A percentile compares a stretch with the other conserved stretches of the same genome.
Evolutionary conservation across 257 asterid species (phyloP).

Genomic region (Rubia yunnanensis): DNA sequence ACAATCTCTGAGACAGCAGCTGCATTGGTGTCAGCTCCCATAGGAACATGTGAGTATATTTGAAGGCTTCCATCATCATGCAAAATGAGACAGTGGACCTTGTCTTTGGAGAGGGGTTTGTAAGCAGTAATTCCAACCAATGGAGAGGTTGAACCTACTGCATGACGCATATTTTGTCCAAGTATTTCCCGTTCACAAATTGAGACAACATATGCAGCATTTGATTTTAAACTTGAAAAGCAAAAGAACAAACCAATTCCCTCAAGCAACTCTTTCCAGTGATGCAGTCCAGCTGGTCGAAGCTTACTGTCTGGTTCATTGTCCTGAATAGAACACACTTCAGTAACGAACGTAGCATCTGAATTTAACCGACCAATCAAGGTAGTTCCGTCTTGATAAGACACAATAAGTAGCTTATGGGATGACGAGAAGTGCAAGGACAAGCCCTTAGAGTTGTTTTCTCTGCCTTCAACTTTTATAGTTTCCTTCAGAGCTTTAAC

Average conservation of each 20-base stretch:
- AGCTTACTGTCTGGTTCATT: slow-evolving; percentile 65
- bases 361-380: slow-evolving; percentile 76
- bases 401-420: slow-evolving; percentile 77
- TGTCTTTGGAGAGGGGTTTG: slow-evolving; percentile 94
- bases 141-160: slow-evolving; percentile 77
- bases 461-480: slow-evolving; percentile 62
- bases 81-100: slow-evolving; percentile 84
- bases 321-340: slow-evolving; percentile 64
- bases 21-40: slow-evolving; percentile 56
- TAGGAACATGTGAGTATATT: slow-evolving; percentile 74
- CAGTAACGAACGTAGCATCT: slow-evolving; percentile 66
- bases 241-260: slow-evolving; percentile 79
- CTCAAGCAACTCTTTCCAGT: slow-evolving; percentile 73
- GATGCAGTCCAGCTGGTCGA: slow-evolving; percentile 91
- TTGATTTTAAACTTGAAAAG: slow-evolving; percentile 76
- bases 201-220: slow-evolving; percentile 65
- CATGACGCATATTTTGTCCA: slow-evolving; percentile 74
- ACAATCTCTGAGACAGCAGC: slow-evolving; percentile 70
- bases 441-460: slow-evolving; percentile 51
- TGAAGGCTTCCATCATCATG: slow-evolving; percentile 99
- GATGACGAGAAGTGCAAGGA: slow-evolving; percentile 68
- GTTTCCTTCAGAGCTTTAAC: slow-evolving; percentile 75
- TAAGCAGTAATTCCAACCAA: slow-evolving; percentile 94
- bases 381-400: slow-evolving; percentile 88
- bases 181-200: slow-evolving; percentile 67